Percentiles rank a stretch among this genome's conserved stretches.
These are phyloP conservation scores for Apostasia ramifera DNA, from an alignment of 106 monocot species.

Conservation along the genomic window DNA sequence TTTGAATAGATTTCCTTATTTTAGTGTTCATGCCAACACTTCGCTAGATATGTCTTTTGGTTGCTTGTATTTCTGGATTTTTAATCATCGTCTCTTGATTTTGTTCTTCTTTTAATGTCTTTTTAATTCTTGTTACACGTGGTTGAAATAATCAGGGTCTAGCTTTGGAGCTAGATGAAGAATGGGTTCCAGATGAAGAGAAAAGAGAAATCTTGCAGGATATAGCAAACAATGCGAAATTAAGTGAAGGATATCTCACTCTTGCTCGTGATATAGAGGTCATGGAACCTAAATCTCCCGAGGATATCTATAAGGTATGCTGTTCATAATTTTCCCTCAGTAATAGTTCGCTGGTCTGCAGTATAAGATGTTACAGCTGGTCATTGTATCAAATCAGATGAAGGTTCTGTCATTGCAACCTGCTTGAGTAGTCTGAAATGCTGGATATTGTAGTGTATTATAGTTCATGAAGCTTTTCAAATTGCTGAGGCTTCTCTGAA, in stretches of 20 bases:
- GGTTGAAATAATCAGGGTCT: slow-evolving; percentile 44
- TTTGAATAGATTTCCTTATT: too few species aligned
- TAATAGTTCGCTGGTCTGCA: neutral
- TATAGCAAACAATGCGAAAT: slow-evolving; percentile 72
- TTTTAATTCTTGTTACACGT: neutral
- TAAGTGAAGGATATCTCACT: slow-evolving; percentile 94
- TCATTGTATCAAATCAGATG: too few species aligned
- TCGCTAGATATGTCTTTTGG: neutral
- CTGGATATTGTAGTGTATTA: too few species aligned
- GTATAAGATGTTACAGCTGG: neutral
- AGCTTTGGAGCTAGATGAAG: slow-evolving; percentile 69
- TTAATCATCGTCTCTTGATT: too few species aligned
- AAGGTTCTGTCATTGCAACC: too few species aligned
- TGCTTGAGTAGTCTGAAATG: too few species aligned
- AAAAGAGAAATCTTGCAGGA: slow-evolving; percentile 82
- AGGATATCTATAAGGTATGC: slow-evolving; percentile 93
- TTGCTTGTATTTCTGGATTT: too few species aligned
- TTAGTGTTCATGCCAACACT: neutral
- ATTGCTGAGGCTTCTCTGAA: neutral
- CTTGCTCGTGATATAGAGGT: slow-evolving; percentile 99
- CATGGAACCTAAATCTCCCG: slow-evolving; percentile 97
- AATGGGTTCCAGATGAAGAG: slow-evolving; percentile 66
- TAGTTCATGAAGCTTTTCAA: neutral
- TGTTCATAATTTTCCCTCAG: neutral
- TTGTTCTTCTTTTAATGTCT: neutral